A percentile compares a stretch with the other conserved stretches of the same genome.
phyloP scores from a whole-genome alignment of 495 filamentous ascomycete genomes.

The Bacidia rubella region DNA sequence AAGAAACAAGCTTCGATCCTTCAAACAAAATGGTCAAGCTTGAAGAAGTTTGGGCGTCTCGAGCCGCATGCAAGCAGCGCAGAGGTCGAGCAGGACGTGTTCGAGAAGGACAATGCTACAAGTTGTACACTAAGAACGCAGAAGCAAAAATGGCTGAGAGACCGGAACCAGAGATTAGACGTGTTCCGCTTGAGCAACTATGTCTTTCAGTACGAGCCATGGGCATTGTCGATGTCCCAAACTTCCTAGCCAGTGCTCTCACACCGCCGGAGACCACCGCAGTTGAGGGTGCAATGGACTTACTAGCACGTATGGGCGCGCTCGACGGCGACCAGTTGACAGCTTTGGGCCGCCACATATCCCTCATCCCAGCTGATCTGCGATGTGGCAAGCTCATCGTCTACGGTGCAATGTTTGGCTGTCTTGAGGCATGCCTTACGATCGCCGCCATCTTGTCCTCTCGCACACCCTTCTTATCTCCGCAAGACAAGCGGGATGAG shows the following conservation, averaged over 20 bases:
- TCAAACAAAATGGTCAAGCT: conserved; percentile 89
- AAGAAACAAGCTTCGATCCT: conserved; percentile 89
- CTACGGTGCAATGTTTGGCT: conserved; percentile 80
- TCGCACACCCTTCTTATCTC: conserved; percentile 70
- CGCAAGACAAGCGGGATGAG: conserved; percentile 66
- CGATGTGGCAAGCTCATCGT: conserved; percentile 92
- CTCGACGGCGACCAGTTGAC: conserved; percentile 74
- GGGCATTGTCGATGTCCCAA: conserved; percentile 68
- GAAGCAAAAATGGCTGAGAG: conserved; percentile 80
- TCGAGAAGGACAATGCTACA: conserved; percentile 82
- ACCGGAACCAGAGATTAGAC: conserved; percentile 83
- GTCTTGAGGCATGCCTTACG: conserved; percentile 75
- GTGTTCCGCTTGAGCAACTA: conserved; percentile 86
- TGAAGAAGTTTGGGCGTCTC: conserved; percentile 88
- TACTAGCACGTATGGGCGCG: conserved; percentile 77
- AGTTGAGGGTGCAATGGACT: conserved; percentile 66
- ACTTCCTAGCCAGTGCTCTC: conserved; percentile 72
- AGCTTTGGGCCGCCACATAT: conserved; percentile 76
- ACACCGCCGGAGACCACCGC: conserved; percentile 76
- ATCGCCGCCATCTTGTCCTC: conserved; percentile 82
- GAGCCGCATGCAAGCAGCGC: conserved; percentile 91
- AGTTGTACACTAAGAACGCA: conserved; percentile 76
- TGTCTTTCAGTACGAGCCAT: conserved; percentile 90
- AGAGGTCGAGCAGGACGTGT: conserved; percentile 90
- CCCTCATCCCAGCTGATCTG: conserved; percentile 89